Evolutionary conservation across 139 green algal genomes (phyloP).

Genomic region (Bryopsis sp.): DNA sequence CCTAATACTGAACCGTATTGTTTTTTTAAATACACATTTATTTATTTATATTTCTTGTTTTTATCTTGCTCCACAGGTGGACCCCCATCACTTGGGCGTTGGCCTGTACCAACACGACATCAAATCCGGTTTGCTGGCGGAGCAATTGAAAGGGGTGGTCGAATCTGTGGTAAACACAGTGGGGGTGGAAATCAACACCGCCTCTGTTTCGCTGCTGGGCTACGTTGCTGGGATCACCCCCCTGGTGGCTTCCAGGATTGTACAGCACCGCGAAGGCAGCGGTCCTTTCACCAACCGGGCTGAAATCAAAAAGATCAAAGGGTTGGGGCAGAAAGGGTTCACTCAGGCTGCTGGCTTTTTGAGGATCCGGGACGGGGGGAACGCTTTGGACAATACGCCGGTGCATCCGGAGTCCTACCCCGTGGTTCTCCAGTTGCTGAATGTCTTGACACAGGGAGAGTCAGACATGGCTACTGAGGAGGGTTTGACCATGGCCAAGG

Average conservation of each 20-base stretch:
- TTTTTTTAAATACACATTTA: no score
- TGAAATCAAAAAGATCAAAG: slow-evolving; percentile 19
- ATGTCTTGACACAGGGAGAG: neutral
- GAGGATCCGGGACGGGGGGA: slow-evolving; percentile 16
- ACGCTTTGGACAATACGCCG: slow-evolving; percentile 26
- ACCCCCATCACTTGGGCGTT: slow-evolving; percentile 28
- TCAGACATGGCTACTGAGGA: neutral
- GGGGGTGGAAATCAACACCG: slow-evolving; percentile 33
- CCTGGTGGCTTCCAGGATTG: slow-evolving; percentile 24
- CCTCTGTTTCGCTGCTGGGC: slow-evolving; percentile 25
- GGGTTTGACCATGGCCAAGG: neutral
- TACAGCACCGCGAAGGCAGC: slow-evolving; percentile 13
- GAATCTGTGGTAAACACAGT: slow-evolving; percentile 27
- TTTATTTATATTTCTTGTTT: no score
- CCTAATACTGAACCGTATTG: no score
- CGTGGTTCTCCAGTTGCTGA: neutral
- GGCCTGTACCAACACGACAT: slow-evolving; percentile 40
- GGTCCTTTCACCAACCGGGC: slow-evolving; percentile 16
- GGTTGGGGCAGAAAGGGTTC: slow-evolving; percentile 30
- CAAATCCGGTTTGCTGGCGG: slow-evolving; percentile 2
- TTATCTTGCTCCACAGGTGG: slow-evolving; percentile 20
- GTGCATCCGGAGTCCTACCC: slow-evolving; percentile 34
- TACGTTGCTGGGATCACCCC: slow-evolving; percentile 22
- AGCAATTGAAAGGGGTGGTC: slow-evolving; percentile 24
- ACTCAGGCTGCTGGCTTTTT: slow-evolving; percentile 35